Evolutionary conservation across 1,139 yeast genomes (phyloP).

Genomic region (Hemisphaericaspora xylanilytica): DNA sequence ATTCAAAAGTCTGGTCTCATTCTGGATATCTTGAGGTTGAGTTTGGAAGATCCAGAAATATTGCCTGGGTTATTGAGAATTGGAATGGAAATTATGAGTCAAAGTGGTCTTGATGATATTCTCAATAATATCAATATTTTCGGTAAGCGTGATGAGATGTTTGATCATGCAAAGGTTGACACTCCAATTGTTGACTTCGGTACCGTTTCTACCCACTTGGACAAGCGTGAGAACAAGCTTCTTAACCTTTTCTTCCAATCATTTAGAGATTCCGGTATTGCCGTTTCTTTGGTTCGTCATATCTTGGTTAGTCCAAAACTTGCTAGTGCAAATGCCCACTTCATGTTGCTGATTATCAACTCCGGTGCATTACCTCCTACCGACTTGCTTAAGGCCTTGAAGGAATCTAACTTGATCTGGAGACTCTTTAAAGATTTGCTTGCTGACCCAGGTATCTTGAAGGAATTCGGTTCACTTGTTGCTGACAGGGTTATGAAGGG

Average conservation of each 20-base stretch:
- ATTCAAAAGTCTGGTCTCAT: slow-evolving; percentile 30
- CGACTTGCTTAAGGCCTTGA: slow-evolving; percentile 23
- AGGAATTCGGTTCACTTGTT: slow-evolving; percentile 20
- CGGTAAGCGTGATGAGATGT: slow-evolving; percentile 5
- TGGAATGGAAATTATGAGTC: slow-evolving; percentile 23
- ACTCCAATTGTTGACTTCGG: no score
- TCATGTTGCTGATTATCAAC: slow-evolving; percentile 22
- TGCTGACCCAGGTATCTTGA: slow-evolving; percentile 19
- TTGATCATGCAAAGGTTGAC: no score
- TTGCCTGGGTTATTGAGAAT: slow-evolving; percentile 30
- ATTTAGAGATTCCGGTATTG: slow-evolving; percentile 32
- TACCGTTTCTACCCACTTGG: no score
- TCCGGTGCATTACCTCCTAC: slow-evolving; percentile 24
- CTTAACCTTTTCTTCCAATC: slow-evolving; percentile 25
- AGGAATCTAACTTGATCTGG: slow-evolving; percentile 22
- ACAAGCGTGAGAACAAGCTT: slow-evolving; percentile 24
- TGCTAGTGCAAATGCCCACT: slow-evolving; percentile 28
- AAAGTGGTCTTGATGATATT: no score
- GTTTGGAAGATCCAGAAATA: slow-evolving; percentile 27
- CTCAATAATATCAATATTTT: slow-evolving; percentile 19
- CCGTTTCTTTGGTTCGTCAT: slow-evolving; percentile 25
- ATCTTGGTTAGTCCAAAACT: slow-evolving; percentile 28
- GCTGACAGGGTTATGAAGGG: slow-evolving; percentile 22
- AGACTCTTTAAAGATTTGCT: slow-evolving; percentile 21
- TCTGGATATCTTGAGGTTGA: slow-evolving; percentile 23